A percentile compares a stretch with the other conserved stretches of the same genome.
These are phyloP conservation scores for Apophysomyces trapeziformis DNA, from an alignment of 371 early-diverging fungal species.

Conservation along the genomic window DNA sequence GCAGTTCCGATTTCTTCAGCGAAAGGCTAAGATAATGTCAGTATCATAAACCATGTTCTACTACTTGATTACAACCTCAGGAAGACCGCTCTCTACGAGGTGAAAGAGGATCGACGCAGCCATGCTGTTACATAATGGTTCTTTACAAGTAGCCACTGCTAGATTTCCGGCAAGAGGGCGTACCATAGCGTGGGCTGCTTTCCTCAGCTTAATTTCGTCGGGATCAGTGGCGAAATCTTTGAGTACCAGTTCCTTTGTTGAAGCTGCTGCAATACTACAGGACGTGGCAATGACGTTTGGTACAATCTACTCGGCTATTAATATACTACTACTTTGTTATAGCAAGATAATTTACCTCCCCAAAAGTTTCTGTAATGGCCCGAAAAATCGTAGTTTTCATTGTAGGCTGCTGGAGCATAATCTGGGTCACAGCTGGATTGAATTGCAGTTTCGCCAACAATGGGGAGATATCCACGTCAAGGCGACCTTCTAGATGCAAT, in stretches of 20 bases:
- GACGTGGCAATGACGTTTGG: slow-evolving; percentile 89
- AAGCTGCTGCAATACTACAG: slow-evolving; percentile 87
- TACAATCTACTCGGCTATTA: slow-evolving; percentile 47
- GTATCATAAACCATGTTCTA: background rate
- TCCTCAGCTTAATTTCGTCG: slow-evolving; percentile 85
- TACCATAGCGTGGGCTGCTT: slow-evolving; percentile 94
- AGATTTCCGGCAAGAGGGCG: slow-evolving; percentile 80
- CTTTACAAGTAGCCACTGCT: slow-evolving; percentile 92
- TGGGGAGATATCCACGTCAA: slow-evolving; percentile 35
- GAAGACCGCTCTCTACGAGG: slow-evolving; percentile 77
- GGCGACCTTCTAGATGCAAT: slow-evolving; percentile 13
- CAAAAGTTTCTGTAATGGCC: slow-evolving; percentile 41
- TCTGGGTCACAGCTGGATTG: slow-evolving; percentile 58
- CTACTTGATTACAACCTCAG: slow-evolving; percentile 55
- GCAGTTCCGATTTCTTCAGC: slow-evolving; percentile 82
- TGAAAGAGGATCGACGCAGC: slow-evolving; percentile 74
- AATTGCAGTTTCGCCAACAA: slow-evolving; percentile 36
- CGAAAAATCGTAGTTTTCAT: slow-evolving; percentile 84
- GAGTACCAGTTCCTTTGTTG: slow-evolving; percentile 86
- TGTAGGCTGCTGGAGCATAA: slow-evolving; percentile 85
- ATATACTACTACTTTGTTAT: too few species aligned
- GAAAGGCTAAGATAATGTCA: slow-evolving; percentile 42
- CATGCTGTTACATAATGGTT: slow-evolving; percentile 85
- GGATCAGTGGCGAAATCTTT: slow-evolving; percentile 96
- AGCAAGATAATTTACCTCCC: slow-evolving; percentile 22